Percentiles rank a stretch among this genome's conserved stretches.
These are phyloP conservation scores for Saccharomycopsis malanga DNA, from an alignment of 805 yeast genomes.

Conservation along the genomic window DNA sequence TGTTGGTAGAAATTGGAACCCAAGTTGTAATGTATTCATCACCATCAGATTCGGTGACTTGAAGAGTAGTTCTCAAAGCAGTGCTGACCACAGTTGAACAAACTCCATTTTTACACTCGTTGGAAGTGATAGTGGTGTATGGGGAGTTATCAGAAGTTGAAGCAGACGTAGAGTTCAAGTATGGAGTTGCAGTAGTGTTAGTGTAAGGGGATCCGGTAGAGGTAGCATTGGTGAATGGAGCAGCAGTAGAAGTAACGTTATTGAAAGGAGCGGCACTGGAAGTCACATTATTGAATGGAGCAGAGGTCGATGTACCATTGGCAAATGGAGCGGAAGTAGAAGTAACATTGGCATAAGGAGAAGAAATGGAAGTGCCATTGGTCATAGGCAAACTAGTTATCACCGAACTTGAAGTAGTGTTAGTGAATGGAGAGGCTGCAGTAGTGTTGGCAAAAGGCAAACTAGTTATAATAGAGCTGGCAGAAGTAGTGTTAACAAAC, in stretches of 20 bases:
- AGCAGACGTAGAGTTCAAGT: background rate
- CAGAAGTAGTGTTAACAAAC: background rate
- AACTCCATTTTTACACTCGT: constrained; percentile 12
- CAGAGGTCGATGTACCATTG: background rate
- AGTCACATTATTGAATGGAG: background rate
- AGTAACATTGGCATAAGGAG: background rate
- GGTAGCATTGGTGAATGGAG: constrained; percentile 2
- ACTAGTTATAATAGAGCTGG: too few relatives aligned
- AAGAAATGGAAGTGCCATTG: background rate
- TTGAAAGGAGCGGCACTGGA: background rate
- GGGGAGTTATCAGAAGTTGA: constrained; percentile 1
- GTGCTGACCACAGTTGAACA: constrained; percentile 15
- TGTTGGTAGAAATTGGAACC: constrained; percentile 16
- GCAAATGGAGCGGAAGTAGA: background rate
- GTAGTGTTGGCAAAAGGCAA: background rate
- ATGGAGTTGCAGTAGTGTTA: constrained; percentile 5
- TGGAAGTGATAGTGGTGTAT: constrained; percentile 6
- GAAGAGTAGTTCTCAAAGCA: constrained; percentile 16
- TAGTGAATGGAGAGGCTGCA: constrained; percentile 1
- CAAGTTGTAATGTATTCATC: constrained; percentile 20
- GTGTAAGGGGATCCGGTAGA: background rate
- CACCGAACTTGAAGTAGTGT: constrained; percentile 1
- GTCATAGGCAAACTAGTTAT: background rate
- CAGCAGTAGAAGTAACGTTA: background rate
- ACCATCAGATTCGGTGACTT: constrained; percentile 16